Conservation (phyloP, 192 early-diverging fungal species). For the Coemansia sp. region DNA sequence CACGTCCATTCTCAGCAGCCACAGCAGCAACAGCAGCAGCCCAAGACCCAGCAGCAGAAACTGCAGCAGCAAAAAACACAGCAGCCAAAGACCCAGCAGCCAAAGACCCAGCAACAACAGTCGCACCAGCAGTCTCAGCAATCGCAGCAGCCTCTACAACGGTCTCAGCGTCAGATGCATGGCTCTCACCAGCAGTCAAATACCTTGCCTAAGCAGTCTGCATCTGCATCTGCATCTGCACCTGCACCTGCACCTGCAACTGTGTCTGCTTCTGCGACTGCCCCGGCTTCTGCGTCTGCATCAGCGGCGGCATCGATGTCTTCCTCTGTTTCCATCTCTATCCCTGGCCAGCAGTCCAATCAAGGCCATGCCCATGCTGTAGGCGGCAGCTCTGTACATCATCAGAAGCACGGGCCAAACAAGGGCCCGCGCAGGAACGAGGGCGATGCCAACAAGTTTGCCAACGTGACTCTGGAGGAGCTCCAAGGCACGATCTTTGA, state of each 20-base stretch:
- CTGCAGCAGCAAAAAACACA: slow-evolving; percentile 14
- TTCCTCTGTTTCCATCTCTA: background rate
- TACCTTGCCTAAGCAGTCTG: background rate
- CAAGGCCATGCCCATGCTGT: background rate
- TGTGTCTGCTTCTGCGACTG: background rate
- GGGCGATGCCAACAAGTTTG: slow-evolving; percentile 63
- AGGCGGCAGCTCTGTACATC: slow-evolving; percentile 19
- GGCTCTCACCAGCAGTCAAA: background rate
- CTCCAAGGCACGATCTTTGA: slow-evolving; percentile 70
- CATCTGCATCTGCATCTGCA: slow-evolving; percentile 7
- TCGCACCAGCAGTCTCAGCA: background rate
- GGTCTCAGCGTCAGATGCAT: background rate
- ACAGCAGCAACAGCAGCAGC: slow-evolving; percentile 15
- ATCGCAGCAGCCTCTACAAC: slow-evolving; percentile 5
- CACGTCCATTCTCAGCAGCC: slow-evolving; percentile 21
- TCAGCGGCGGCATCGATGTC: no score
- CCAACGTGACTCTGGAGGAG: slow-evolving; percentile 63
- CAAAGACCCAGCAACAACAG: slow-evolving; percentile 18
- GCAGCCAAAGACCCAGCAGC: slow-evolving; percentile 24
- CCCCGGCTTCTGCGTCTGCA: slow-evolving; percentile 10
- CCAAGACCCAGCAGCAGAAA: slow-evolving; percentile 19
- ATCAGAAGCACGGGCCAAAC: slow-evolving; percentile 34
- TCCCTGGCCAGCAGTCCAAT: slow-evolving; percentile 1
- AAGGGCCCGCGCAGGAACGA: slow-evolving; percentile 38
- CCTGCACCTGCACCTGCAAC: background rate